phyloP scores from a whole-genome alignment of 768 basidiomycete species.

The Myochromella boudieri region DNA sequence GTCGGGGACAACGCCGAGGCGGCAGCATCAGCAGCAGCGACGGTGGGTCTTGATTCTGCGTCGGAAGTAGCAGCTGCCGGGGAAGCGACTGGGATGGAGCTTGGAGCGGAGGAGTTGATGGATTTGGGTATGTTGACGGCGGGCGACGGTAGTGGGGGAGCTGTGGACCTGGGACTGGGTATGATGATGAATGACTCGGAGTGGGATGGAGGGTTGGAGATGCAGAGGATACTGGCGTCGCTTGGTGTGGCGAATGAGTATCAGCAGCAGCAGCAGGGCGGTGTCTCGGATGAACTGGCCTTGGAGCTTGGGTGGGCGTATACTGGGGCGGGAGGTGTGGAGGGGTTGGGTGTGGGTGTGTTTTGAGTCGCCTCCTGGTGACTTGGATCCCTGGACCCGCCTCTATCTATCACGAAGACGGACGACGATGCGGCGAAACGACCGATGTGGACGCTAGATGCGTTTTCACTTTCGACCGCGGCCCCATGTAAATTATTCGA shows the following conservation, averaged over 20 bases:
- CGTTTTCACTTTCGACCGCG: neutral
- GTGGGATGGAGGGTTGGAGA: constrained; percentile 16
- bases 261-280: constrained; percentile 2
- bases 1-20: constrained; percentile 15
- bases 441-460: neutral
- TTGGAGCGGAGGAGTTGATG: constrained; percentile 1
- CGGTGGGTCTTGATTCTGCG: constrained; percentile 7
- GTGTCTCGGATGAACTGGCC: constrained; percentile 12
- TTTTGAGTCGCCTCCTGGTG: constrained; percentile 8
- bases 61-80: constrained; percentile 8
- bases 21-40: constrained; percentile 4
- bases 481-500: neutral
- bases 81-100: constrained; percentile 2
- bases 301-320: constrained; percentile 15
- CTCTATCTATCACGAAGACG: neutral
- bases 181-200: constrained; percentile 6
- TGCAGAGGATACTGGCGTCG: constrained; percentile 20
- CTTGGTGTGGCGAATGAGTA: constrained; percentile 9
- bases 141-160: constrained; percentile 14
- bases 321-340: neutral
- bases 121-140: constrained; percentile 1
- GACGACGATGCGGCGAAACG: neutral
- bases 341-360: constrained; percentile 13
- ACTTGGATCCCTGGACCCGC: neutral
- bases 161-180: constrained; percentile 6